A percentile compares a stretch with the other conserved stretches of the same genome.
These are phyloP conservation scores for Tolypocladium tundrense DNA, from an alignment of 2,329 filamentous ascomycete genomes.

Conservation along the genomic window DNA sequence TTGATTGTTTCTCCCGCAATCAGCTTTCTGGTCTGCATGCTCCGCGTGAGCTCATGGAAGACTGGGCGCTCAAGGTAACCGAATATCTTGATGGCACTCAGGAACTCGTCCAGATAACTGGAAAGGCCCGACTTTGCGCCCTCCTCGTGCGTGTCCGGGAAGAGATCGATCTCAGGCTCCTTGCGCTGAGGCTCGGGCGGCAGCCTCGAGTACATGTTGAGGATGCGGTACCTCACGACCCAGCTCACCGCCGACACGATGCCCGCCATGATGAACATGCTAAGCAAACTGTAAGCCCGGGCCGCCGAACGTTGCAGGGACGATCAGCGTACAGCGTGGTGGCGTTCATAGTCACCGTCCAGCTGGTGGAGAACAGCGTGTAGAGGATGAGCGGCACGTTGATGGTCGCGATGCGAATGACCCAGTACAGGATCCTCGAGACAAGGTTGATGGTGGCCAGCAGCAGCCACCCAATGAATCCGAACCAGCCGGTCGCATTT, in stretches of 20 bases:
- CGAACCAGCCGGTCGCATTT: constrained; percentile 44
- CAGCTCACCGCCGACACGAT: constrained; percentile 81
- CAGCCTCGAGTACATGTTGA: constrained; percentile 93
- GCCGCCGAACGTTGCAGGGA: background rate
- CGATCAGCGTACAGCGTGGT: constrained; percentile 65
- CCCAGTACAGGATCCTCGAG: constrained; percentile 60
- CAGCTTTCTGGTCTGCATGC: constrained; percentile 95
- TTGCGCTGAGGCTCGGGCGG: constrained; percentile 93
- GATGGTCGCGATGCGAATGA: constrained; percentile 76
- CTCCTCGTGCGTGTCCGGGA: constrained; percentile 84
- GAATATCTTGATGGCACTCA: constrained; percentile 98
- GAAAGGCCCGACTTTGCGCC: constrained; percentile 82
- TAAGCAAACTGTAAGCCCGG: constrained; percentile 20
- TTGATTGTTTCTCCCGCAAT: constrained; percentile 93
- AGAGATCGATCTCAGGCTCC: constrained; percentile 89
- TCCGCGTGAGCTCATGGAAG: constrained; percentile 93
- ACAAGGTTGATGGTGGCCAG: constrained; percentile 44
- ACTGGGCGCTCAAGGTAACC: constrained; percentile 93
- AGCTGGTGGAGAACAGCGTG: constrained; percentile 77
- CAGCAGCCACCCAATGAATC: constrained; percentile 44
- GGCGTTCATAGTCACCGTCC: constrained; percentile 98
- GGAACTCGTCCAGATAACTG: constrained; percentile 96
- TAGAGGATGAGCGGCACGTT: constrained; percentile 85
- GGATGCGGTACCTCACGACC: constrained; percentile 88
- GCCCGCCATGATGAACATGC: constrained; percentile 65